Evolutionary conservation across 176 grass and related monocot species (phyloP), one percentile per base, ranked within the genome.

Genomic region (Carex myosuroides): DNA sequence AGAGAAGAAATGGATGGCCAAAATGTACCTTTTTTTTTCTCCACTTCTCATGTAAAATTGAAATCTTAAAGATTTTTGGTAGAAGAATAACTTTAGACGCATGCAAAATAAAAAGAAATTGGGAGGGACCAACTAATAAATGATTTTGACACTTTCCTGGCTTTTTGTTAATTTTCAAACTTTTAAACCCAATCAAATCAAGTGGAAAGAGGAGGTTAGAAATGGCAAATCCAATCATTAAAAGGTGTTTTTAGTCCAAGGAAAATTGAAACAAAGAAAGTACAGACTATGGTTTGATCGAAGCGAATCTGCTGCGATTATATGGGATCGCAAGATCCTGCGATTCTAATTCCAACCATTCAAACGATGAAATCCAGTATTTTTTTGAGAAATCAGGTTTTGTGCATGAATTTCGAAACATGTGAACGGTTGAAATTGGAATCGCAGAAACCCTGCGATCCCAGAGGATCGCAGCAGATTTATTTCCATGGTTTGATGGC

Each of bases 141-240:
- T 83, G 80, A 13, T 64, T 50, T 14, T 52, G 39, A 22, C 61
- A 54, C 22, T 30, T 64, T 48, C 8, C 16, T 66, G 59, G 42
- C 39, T 54, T 67, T 56, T 56, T 77, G 20, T 30, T 55, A 16
- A 16, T 33, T 29, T 77, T 77, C 24, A 77, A 56, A 56, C 22
- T 56, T 32, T 56, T 32, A 56, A 77, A 1, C 10, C 73, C 24
- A 55, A 77, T 77, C 73, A 77, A 77, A 18, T 77, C 73, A 77
- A 30, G 73, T 55, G 73, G 13, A 77, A 77, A 77, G 56, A 33
- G 50, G 48, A 32, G 13, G 33, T 54, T 16, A 17, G 24, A 55
- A 55, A 55, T 76, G 12, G 48, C 41, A 48, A 64, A 83, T 83
- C 35, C 60, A 83, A 83, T 83, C 80, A 68, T 83, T 13, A 67